Evolutionary conservation across 1,284 basidiomycete species (phyloP), one percentile per base, ranked within the genome.

Genomic region (Meira miltonrushii): DNA sequence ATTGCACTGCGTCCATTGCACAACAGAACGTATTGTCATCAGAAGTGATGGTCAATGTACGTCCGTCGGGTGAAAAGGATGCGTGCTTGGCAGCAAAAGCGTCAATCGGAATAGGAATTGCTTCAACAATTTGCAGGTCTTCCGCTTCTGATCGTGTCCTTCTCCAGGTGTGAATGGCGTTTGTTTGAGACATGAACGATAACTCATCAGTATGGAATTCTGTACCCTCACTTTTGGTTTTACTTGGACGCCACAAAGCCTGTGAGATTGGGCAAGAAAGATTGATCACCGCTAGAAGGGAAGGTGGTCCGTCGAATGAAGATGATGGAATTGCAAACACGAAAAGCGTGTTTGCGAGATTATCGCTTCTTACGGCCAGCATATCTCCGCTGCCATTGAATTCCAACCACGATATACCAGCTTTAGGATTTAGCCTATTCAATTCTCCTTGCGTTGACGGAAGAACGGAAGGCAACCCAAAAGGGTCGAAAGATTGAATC

Each of bases 351-450:
- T 17, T 25, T 17, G 23, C 4, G 9, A 25, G 17, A 8, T 44
- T 9, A 17, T 17, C 50, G 37, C 37, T 53, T 39, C 28, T 17
- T 19, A 53, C 50, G 6, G 23, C 50, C 12, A 53, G 25, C 50
- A 53, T 33, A 28, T 17, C 13, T 3, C 50, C 50, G 6, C 2
- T 7, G 25, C n/a, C 21, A 13, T 41, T 53, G 7, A 17, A 53
- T 39, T 53, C 50, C 50, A 53, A 12, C 5, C 50, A 53, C 41
- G 17, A 37, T 13, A 53, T 53, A 17, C 50, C 50, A 13, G 25
- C 13, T 41, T 41, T 53, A 12, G 37, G 28, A 39, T 38, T 53
- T 2, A 12, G 17, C n/a, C 5, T 53, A 33, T 19, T 40, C 50
- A 41, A 33, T 17, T 53, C 50, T 13, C 17, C 19, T 38, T 33